Percentiles rank a stretch among this genome's conserved stretches.
Conservation (phyloP, 257 asterid species). For the Coffea eugenioides region DNA sequence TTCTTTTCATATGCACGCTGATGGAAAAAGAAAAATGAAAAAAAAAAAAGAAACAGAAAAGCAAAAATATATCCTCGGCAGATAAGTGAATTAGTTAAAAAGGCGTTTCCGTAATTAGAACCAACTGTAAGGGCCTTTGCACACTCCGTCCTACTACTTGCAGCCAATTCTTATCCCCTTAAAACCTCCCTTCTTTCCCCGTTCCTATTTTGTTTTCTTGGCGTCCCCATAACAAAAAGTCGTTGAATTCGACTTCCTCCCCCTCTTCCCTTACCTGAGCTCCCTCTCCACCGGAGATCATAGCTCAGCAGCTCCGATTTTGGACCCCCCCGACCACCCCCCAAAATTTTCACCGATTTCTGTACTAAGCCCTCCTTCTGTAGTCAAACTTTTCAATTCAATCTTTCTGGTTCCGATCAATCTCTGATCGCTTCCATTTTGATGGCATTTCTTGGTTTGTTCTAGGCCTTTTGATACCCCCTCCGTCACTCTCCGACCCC, state of each 20-base stretch:
- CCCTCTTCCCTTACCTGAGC: background rate
- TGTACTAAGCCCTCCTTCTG: background rate
- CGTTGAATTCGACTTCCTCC: background rate
- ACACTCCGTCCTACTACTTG: background rate
- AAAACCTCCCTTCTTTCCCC: background rate
- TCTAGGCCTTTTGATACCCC: slow-evolving; percentile 28
- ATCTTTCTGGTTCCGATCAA: slow-evolving; percentile 21
- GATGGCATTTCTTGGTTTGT: slow-evolving; percentile 23
- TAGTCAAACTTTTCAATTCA: slow-evolving; percentile 30
- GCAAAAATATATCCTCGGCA: too few species aligned
- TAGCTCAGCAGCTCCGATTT: slow-evolving; percentile 3
- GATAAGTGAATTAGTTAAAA: too few species aligned
- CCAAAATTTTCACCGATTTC: background rate
- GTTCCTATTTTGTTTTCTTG: background rate
- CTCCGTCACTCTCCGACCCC: slow-evolving; percentile 21
- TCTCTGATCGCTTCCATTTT: slow-evolving; percentile 24
- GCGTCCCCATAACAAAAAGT: background rate
- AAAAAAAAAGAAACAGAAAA: too few species aligned
- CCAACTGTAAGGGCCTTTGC: background rate
- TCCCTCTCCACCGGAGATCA: slow-evolving; percentile 1
- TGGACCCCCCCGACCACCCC: slow-evolving; percentile 7
- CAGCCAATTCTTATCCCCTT: background rate
- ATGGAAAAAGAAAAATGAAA: too few species aligned
- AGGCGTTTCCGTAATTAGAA: slow-evolving; percentile 16
- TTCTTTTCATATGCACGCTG: too few species aligned